Conservation (phyloP, 306 rosid species). For the Myrica gale region DNA sequence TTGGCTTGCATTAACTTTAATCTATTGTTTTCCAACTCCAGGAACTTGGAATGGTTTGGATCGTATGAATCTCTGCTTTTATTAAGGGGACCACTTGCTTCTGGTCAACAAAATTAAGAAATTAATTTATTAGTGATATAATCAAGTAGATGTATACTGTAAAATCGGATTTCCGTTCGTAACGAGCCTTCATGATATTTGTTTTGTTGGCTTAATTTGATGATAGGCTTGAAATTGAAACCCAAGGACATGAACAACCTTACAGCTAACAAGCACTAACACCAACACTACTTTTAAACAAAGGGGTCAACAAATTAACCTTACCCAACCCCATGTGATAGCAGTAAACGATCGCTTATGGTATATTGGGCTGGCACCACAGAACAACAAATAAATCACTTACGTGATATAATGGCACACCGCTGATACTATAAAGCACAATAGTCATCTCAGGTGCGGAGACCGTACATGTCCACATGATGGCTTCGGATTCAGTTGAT, state of each 20-base stretch:
- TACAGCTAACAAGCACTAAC: neutral
- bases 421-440: slow-evolving; percentile 67
- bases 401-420: slow-evolving; percentile 83
- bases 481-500: slow-evolving; percentile 56
- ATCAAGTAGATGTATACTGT: neutral
- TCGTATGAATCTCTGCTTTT: too few species aligned
- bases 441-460: slow-evolving; percentile 98
- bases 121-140: neutral
- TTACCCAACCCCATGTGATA: slow-evolving; percentile 14
- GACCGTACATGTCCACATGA: slow-evolving; percentile 94
- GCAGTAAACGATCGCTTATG: slow-evolving; percentile 50
- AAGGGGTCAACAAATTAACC: slow-evolving; percentile 17
- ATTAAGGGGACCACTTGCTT: neutral
- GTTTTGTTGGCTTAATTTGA: neutral
- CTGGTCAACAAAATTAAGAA: neutral
- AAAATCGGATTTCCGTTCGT: neutral
- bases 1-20: neutral
- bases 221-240: neutral
- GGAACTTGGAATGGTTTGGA: neutral
- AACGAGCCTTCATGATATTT: neutral
- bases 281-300: neutral
- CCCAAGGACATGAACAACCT: neutral
- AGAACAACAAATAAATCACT: slow-evolving; percentile 31
- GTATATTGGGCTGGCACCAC: slow-evolving; percentile 42
- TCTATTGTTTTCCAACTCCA: neutral